Base-by-base conservation (phyloP, 83 land plant genomes). In the Thuja plicata region DNA sequence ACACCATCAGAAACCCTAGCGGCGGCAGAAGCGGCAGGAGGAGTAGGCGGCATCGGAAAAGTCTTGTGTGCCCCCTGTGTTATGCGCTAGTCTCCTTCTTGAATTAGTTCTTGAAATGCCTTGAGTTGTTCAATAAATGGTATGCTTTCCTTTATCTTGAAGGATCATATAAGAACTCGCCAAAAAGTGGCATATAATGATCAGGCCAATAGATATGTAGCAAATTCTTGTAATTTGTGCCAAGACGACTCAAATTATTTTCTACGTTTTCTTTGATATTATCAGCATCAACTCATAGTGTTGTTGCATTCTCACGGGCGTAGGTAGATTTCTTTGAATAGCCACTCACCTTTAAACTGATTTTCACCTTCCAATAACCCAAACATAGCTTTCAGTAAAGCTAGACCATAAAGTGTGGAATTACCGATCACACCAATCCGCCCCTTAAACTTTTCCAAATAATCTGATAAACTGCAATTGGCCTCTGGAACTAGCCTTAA, bases 141-240 rank as follows among this genome's bases (percentile, higher is more conserved):
- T 46, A 97, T 92, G 73, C 95, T 91, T 45, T 94, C 92, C 99
- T 92, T 95, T 95, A 93, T 88, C 91, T 94, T 52, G 93, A 91
- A 86, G 88, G 77, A 92, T 98, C 93, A 85, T 94, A 98, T 8
- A 88, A 17, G 82, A 87, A 93, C 84, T 96, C 98, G 81, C 99
- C 99, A 94, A 98, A 98, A 38, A 98, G 91, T 35, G 99, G 88
- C 50, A 98, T 98, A 93, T 98, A 98, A 10, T 99, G 99, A 90
- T 98, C 92, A 88, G 17, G 97, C 99, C 99, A 98, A 78, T 98
- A 99, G 76, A 98, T 98, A 88, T 98, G 99, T 85, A 98, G 93
- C 48, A 98, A 92, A 82, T 98, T 99, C 89, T 97, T 97, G 91
- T 97, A 95, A 88, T 98, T 98, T 74, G 96, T 97, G 62, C 93